Evolutionary conservation across 2,329 filamentous ascomycete genomes (phyloP), one percentile per base, ranked within the genome.

Genomic region (Calonectria pseudoturangicola): DNA sequence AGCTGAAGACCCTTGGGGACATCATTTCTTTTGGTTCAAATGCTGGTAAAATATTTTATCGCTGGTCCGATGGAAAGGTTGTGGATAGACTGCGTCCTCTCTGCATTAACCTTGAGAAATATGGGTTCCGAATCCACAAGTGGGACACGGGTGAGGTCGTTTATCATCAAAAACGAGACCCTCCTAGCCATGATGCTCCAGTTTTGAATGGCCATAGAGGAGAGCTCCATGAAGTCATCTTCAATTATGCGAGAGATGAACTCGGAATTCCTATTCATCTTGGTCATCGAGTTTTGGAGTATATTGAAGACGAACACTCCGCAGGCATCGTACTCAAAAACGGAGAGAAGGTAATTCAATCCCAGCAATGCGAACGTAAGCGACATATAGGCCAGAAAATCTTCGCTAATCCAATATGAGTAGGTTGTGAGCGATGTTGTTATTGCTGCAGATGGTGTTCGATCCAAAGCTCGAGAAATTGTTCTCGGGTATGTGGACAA

Each of bases 1-100:
- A 88, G 67, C 86, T 92, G 68, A 92, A 92, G 76, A 82, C 85
- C 4, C 86, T 92, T 0, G 91, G 91, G 66, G 89, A 92, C 82
- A 91, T 92, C 73, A 92, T 92, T 74, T 89, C 88, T 15, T 92
- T 92, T 73, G 90, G 90, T 2, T 85, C 89, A 60, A 92, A 92
- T 16, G 70, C 70, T 16, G 70, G 70, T 75, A 88, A 90, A 48
- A 92, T 93, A 75, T 91, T 92, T 77, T 80, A 88, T 66, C 87
- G 91, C 4, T 93, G 91, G 91, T 84, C 83, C 0, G 21, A 71
- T 2, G 76, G 76, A 12, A 80, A 87, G 33, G 88, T 89, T 39
- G 84, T 92, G 12, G 60, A 79, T 13, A 76, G 56, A 16, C 47
- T 79, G 0, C 71, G 68, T 1, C 77, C 77, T 0, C 28, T 79